These are phyloP conservation scores for Nothophytophthora sp. DNA, from an alignment of 352 stramenopile genomes.

Conservation along the genomic window DNA sequence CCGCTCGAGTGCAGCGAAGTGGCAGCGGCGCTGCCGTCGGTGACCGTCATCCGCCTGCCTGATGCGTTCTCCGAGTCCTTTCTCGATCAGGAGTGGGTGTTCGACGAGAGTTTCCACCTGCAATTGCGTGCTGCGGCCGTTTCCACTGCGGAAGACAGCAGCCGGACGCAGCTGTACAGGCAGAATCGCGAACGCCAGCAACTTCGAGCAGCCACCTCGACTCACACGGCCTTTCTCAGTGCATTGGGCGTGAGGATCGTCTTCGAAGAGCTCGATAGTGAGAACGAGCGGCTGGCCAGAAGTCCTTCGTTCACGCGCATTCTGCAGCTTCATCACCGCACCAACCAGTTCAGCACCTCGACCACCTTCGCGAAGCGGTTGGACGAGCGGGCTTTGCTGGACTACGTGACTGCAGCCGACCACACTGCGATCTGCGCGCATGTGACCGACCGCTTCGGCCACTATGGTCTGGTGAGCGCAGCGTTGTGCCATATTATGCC, in stretches of 20 bases:
- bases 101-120: conserved; percentile 28
- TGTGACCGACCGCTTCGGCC: conserved; percentile 74
- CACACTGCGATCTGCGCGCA: conserved; percentile 47
- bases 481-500: conserved; percentile 30
- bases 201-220: conserved; percentile 28
- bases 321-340: conserved; percentile 71
- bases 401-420: conserved; percentile 18
- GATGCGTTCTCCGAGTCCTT: conserved; percentile 29
- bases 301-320: conserved; percentile 37
- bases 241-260: conserved; percentile 69
- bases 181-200: conserved; percentile 46
- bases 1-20: conserved; percentile 73
- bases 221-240: conserved; percentile 63
- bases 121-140: background rate
- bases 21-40: conserved; percentile 34
- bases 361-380: conserved; percentile 52
- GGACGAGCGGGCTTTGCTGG: conserved; percentile 23
- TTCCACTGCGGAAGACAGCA: conserved; percentile 43
- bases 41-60: conserved; percentile 54
- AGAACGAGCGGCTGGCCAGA: conserved; percentile 13
- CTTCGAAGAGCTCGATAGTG: conserved; percentile 43
- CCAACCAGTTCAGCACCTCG: conserved; percentile 72
- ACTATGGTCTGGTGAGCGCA: conserved; percentile 71
- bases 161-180: conserved; percentile 61
- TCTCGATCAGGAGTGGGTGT: conserved; percentile 55